These are phyloP conservation scores for Aspergillus carlsbadensis DNA, from an alignment of 495 filamentous ascomycete genomes.

Conservation along the genomic window DNA sequence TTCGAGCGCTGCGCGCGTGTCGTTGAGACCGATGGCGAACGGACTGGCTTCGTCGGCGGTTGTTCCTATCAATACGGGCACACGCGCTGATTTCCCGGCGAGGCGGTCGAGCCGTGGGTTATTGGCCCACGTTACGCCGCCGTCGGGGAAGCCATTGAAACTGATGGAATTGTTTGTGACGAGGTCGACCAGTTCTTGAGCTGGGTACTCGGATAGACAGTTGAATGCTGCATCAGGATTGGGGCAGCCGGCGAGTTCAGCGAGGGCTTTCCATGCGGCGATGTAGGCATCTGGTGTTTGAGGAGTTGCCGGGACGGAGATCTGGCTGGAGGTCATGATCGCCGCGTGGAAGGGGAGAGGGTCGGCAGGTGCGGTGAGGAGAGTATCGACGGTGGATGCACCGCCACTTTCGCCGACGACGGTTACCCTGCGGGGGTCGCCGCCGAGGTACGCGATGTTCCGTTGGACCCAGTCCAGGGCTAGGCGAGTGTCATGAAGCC, in stretches of 20 bases:
- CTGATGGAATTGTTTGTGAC: background rate
- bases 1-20: slow-evolving; percentile 1
- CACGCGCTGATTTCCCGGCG: slow-evolving; percentile 8
- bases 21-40: slow-evolving; percentile 12
- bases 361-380: background rate
- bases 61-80: slow-evolving; percentile 22
- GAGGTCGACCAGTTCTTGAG: background rate
- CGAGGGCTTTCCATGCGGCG: slow-evolving; percentile 14
- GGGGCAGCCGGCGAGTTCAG: slow-evolving; percentile 14
- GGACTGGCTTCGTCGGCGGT: slow-evolving; percentile 22
- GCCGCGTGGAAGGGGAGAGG: background rate
- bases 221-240: background rate
- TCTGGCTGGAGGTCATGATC: slow-evolving; percentile 22
- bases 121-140: slow-evolving; percentile 6
- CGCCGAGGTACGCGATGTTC: slow-evolving; percentile 35
- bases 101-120: slow-evolving; percentile 12
- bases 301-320: background rate
- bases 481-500: slow-evolving; percentile 27
- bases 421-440: slow-evolving; percentile 20
- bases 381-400: background rate
- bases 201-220: slow-evolving; percentile 5
- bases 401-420: slow-evolving; percentile 23
- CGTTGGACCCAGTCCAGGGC: slow-evolving; percentile 37
- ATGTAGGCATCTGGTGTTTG: background rate
- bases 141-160: background rate